A percentile compares a stretch with the other conserved stretches of the same genome.
Conservation (phyloP, 768 basidiomycete species). For the Gloeopeniophorella convolvens region DNA sequence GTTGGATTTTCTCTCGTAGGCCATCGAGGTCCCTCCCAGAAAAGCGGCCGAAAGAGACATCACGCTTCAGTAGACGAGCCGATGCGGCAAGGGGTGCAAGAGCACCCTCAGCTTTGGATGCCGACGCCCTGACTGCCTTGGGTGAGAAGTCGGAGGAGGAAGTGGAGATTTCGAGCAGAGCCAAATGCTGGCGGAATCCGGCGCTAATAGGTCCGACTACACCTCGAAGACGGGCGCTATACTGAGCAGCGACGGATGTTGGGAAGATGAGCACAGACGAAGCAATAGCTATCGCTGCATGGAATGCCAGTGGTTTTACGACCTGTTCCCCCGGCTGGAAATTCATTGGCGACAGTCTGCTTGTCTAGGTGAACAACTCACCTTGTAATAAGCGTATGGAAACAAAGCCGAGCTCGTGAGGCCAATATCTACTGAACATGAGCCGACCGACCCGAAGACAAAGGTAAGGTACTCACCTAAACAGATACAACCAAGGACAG, state of each 20-base stretch:
- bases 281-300: constrained; percentile 49
- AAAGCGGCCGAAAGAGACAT: constrained; percentile 56
- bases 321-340: constrained; percentile 44
- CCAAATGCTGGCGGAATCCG: constrained; percentile 40
- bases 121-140: constrained; percentile 31
- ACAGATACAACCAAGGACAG: constrained; percentile 53
- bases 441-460: neutral
- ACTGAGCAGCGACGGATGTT: constrained; percentile 51
- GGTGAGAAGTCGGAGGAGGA: constrained; percentile 36
- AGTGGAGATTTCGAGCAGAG: constrained; percentile 39
- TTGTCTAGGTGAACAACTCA: constrained; percentile 21
- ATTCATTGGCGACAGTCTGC: constrained; percentile 4
- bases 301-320: constrained; percentile 51
- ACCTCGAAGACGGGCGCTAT: constrained; percentile 41
- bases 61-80: constrained; percentile 46
- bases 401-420: constrained; percentile 52
- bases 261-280: constrained; percentile 56
- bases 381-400: constrained; percentile 58
- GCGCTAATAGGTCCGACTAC: constrained; percentile 44
- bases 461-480: constrained; percentile 36
- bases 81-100: constrained; percentile 49
- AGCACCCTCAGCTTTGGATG: constrained; percentile 38
- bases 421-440: constrained; percentile 41
- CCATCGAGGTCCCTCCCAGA: constrained; percentile 47
- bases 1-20: constrained; percentile 44